Conservation (phyloP, 2,329 filamentous ascomycete genomes). For the Ceratocystis smalleyi region DNA sequence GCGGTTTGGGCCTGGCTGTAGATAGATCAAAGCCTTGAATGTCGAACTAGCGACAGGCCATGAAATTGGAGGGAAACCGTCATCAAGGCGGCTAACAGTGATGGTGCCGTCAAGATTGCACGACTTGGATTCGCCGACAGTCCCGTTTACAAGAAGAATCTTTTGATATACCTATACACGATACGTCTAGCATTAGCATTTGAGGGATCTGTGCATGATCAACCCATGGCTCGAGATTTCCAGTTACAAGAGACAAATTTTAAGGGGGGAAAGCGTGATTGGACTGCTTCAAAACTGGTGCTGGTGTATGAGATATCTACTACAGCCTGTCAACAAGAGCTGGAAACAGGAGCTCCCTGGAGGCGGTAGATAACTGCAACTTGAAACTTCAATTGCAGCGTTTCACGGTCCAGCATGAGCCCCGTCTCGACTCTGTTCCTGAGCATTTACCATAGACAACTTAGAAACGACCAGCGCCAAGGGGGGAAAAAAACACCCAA, state of each 20-base stretch:
- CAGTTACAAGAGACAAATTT: background rate
- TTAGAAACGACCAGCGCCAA: background rate
- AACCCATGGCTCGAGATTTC: background rate
- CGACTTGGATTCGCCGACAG: conserved; percentile 51
- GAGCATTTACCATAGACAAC: background rate
- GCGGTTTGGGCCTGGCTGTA: conserved; percentile 81
- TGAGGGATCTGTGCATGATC: background rate
- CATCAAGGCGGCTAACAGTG: conserved; percentile 67
- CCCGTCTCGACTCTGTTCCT: background rate
- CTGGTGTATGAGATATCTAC: background rate
- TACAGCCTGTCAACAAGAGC: background rate
- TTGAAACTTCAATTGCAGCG: background rate
- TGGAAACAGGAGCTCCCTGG: background rate
- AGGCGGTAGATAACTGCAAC: background rate
- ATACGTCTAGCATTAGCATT: background rate
- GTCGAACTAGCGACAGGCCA: conserved; percentile 84
- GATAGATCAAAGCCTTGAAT: conserved; percentile 81
- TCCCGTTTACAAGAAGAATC: conserved; percentile 64
- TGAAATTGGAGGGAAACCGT: conserved; percentile 62
- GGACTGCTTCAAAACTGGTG: background rate
- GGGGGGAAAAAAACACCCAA: too few relatives aligned
- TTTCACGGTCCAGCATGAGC: background rate
- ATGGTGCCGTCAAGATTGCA: conserved; percentile 62
- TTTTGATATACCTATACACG: conserved; percentile 69
- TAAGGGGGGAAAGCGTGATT: background rate